These are phyloP conservation scores for Penicillium goetzii DNA, from an alignment of 495 filamentous ascomycete species.

Conservation along the genomic window DNA sequence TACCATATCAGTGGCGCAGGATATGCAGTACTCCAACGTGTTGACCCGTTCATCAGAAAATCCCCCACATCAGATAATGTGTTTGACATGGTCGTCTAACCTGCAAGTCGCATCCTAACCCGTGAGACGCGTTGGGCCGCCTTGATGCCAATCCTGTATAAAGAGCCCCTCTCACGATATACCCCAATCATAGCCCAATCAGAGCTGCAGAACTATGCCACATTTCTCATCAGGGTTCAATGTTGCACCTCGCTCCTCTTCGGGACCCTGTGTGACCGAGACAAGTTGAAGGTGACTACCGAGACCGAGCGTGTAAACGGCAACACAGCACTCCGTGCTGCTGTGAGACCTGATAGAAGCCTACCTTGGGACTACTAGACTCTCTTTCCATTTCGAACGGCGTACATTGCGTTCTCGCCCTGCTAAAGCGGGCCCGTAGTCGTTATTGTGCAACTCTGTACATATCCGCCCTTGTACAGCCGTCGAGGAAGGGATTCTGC, in stretches of 20 bases:
- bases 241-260: slow-evolving; percentile 6
- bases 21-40: not conserved
- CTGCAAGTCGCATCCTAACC: slow-evolving; percentile 24
- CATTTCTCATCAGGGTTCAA: slow-evolving; percentile 7
- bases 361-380: not conserved
- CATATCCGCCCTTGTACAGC: slow-evolving; percentile 30
- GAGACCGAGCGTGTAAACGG: slow-evolving; percentile 29
- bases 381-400: slow-evolving; percentile 18
- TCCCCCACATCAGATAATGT: slow-evolving; percentile 5
- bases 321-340: slow-evolving; percentile 25
- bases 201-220: slow-evolving; percentile 23
- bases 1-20: not conserved
- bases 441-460: slow-evolving; percentile 26
- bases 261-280: slow-evolving; percentile 9
- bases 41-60: not conserved
- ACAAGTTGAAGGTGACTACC: slow-evolving; percentile 18
- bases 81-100: not conserved
- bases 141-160: slow-evolving; percentile 8
- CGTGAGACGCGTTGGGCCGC: slow-evolving; percentile 5
- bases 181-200: slow-evolving; percentile 9
- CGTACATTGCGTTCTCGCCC: slow-evolving; percentile 17
- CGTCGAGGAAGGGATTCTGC: slow-evolving; percentile 11
- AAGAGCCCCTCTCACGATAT: slow-evolving; percentile 3
- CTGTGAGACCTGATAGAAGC: slow-evolving; percentile 25
- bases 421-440: slow-evolving; percentile 3